phyloP scores from a whole-genome alignment of 2,329 filamentous ascomycete species.

The Aspergillus sp. region DNA sequence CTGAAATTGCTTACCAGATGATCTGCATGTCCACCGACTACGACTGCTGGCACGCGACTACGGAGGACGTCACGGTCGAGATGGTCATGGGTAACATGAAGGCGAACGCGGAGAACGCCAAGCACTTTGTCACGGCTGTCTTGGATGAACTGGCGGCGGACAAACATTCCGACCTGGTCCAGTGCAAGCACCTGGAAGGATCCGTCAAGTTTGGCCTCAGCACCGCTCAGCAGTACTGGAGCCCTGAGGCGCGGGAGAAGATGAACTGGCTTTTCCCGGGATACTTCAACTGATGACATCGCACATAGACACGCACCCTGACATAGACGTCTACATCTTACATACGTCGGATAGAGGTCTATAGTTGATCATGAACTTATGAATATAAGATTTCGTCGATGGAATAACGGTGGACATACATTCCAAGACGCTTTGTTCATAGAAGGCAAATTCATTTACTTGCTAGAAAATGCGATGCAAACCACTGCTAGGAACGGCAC shows the following conservation, averaged over 20 bases:
- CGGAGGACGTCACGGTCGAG: conserved; percentile 81
- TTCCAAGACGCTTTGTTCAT: neutral
- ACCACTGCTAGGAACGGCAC: too few species aligned
- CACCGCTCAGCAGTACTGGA: conserved; percentile 74
- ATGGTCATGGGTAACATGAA: conserved; percentile 98
- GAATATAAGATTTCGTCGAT: conserved; percentile 2
- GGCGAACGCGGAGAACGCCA: conserved; percentile 84
- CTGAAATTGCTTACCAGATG: conserved; percentile 95
- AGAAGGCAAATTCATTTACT: neutral
- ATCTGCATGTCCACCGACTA: conserved; percentile 99
- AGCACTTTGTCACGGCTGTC: conserved; percentile 78
- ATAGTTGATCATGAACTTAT: conserved; percentile 11
- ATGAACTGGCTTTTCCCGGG: conserved; percentile 85
- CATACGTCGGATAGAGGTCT: conserved; percentile 1
- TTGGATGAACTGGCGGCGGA: conserved; percentile 79
- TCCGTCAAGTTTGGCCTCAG: conserved; percentile 76
- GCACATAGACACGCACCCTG: neutral
- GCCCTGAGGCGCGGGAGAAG: conserved; percentile 71
- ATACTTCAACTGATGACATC: conserved; percentile 54
- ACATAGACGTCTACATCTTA: neutral
- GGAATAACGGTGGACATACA: neutral
- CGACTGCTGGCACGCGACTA: conserved; percentile 88
- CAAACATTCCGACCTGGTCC: conserved; percentile 71
- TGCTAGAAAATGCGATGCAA: too few species aligned
- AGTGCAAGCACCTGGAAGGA: conserved; percentile 78